These are phyloP conservation scores for Aspergillus transmontanensis DNA, from an alignment of 2,329 filamentous ascomycete genomes.

Conservation along the genomic window DNA sequence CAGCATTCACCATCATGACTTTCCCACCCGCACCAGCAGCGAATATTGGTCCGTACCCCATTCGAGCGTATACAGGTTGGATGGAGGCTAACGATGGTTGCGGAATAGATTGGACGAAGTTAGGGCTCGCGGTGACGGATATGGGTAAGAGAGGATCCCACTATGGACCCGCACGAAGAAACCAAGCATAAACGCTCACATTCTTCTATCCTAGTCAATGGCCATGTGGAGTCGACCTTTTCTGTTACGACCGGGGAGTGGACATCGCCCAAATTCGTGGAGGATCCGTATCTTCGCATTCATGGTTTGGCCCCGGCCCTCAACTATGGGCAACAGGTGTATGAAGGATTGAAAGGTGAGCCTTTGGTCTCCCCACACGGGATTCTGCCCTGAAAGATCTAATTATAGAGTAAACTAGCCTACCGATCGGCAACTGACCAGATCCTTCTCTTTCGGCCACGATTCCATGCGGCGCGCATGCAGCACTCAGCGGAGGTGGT, in stretches of 20 bases:
- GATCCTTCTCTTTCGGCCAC: conserved; percentile 37
- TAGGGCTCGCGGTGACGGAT: not conserved
- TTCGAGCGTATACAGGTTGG: not conserved
- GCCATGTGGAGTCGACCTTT: conserved; percentile 3
- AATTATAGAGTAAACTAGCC: conserved; percentile 11
- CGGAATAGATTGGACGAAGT: not conserved
- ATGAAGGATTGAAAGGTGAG: conserved; percentile 53
- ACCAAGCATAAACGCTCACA: not conserved
- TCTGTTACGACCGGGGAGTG: conserved; percentile 31
- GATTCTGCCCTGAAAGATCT: not conserved
- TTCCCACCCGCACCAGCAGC: not conserved
- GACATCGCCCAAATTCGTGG: conserved; percentile 54
- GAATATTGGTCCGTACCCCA: not conserved
- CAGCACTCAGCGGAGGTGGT: conserved; percentile 29
- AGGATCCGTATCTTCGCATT: conserved; percentile 55
- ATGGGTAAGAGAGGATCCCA: not conserved
- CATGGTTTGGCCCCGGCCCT: conserved; percentile 58
- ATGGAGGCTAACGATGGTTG: not conserved
- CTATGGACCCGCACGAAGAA: not conserved
- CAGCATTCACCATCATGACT: not conserved
- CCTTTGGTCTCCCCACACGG: not conserved
- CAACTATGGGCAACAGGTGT: conserved; percentile 59
- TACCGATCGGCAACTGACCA: conserved; percentile 21
- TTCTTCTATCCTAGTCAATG: not conserved
- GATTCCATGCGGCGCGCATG: conserved; percentile 33